Conservation (phyloP, 306 rosid species). For the Cucurbita pepo region DNA sequence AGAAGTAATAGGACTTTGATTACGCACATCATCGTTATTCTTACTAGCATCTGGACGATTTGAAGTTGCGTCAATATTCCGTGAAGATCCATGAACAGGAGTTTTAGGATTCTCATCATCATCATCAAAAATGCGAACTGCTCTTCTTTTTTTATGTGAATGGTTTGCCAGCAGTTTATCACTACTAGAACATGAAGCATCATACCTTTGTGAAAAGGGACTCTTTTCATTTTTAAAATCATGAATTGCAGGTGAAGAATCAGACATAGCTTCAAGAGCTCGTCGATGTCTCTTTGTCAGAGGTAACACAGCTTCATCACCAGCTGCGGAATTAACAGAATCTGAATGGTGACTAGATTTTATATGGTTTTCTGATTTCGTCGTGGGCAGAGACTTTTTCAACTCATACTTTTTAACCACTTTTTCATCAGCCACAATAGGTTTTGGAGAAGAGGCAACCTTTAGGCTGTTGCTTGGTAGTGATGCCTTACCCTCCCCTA, state of each 20-base stretch:
- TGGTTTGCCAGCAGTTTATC: slow-evolving; percentile 16
- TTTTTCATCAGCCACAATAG: slow-evolving; percentile 31
- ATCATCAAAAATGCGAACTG: slow-evolving; percentile 64
- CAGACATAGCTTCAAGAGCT: slow-evolving; percentile 37
- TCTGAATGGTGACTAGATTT: slow-evolving; percentile 23
- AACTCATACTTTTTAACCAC: slow-evolving; percentile 27
- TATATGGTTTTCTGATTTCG: slow-evolving; percentile 39
- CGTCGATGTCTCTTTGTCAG: slow-evolving; percentile 30
- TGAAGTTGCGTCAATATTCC: slow-evolving; percentile 30
- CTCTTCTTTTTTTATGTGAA: slow-evolving; percentile 50
- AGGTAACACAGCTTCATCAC: slow-evolving; percentile 34
- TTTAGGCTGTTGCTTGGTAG: slow-evolving; percentile 21
- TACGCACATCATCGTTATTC: slow-evolving; percentile 16
- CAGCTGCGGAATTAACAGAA: slow-evolving; percentile 27
- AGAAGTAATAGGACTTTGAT: slow-evolving; percentile 25
- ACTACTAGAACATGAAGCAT: slow-evolving; percentile 17
- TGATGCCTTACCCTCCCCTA: slow-evolving; percentile 28
- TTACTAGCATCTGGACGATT: slow-evolving; percentile 31
- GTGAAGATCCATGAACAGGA: slow-evolving; percentile 69
- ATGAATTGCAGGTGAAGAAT: slow-evolving; percentile 26
- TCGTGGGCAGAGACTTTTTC: slow-evolving; percentile 28
- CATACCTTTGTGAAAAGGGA: slow-evolving; percentile 21
- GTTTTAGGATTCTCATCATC: slow-evolving; percentile 73
- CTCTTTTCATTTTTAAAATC: slow-evolving; percentile 33
- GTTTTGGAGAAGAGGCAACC: slow-evolving; percentile 25